Conservation (phyloP, 331 rosid species). For the Malus hybrid region DNA sequence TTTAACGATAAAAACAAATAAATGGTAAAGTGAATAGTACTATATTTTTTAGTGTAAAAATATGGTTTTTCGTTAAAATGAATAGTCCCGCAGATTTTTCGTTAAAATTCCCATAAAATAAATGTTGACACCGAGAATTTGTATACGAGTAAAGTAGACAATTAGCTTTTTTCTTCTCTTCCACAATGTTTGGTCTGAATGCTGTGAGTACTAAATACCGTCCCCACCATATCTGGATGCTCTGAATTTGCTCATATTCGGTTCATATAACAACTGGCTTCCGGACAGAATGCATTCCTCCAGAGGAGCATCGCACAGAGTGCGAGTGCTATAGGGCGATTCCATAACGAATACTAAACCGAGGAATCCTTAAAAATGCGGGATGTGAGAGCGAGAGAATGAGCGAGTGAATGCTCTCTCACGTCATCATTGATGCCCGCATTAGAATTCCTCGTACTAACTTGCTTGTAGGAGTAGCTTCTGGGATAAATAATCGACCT, state of each 20-base stretch:
- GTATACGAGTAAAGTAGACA: too few relatives aligned
- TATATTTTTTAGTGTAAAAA: too few relatives aligned
- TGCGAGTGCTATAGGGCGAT: not conserved
- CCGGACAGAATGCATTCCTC: not conserved
- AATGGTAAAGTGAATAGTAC: too few relatives aligned
- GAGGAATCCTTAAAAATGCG: not conserved
- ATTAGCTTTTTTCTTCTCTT: not conserved
- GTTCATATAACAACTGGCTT: not conserved
- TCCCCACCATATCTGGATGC: not conserved
- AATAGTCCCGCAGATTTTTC: too few relatives aligned
- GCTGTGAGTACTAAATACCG: too few relatives aligned
- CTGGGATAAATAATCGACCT: not conserved
- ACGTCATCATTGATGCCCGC: not conserved
- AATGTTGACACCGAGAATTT: too few relatives aligned
- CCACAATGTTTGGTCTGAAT: not conserved
- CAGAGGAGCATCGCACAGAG: not conserved
- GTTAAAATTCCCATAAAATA: too few relatives aligned
- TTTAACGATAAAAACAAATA: too few relatives aligned
- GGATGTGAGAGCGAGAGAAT: not conserved
- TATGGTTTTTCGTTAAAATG: too few relatives aligned
- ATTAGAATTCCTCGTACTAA: not conserved
- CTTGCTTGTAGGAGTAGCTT: too few relatives aligned
- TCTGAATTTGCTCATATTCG: not conserved
- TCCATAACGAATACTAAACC: not conserved
- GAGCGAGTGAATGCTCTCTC: not conserved